These are phyloP conservation scores for Globisporangium okanoganense DNA, from an alignment of 352 stramenopile species.

Conservation along the genomic window DNA sequence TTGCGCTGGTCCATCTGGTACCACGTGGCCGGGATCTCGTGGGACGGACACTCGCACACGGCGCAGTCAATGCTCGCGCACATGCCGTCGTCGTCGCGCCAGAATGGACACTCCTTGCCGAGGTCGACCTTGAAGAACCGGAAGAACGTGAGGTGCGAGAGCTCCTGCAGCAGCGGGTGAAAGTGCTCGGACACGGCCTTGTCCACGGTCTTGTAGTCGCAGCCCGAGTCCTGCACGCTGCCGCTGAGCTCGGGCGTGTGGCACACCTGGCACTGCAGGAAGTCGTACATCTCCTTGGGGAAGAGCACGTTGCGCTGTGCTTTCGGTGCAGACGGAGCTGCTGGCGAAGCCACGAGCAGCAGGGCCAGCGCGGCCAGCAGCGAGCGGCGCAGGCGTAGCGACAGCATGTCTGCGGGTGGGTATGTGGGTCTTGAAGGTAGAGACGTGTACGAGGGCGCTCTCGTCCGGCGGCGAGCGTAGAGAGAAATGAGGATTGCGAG, in stretches of 20 bases:
- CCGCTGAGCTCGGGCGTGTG: slow-evolving; percentile 76
- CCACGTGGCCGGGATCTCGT: slow-evolving; percentile 86
- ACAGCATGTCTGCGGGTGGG: neutral
- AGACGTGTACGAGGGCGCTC: neutral
- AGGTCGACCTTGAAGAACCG: slow-evolving; percentile 93
- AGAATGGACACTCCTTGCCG: slow-evolving; percentile 86
- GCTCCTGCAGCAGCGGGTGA: slow-evolving; percentile 71
- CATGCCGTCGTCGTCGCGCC: slow-evolving; percentile 85
- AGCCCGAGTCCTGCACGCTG: slow-evolving; percentile 80
- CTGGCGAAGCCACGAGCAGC: neutral
- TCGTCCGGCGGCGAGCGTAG: neutral
- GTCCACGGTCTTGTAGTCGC: slow-evolving; percentile 83
- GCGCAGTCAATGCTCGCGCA: slow-evolving; percentile 88
- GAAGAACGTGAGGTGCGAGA: slow-evolving; percentile 87
- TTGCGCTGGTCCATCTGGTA: slow-evolving; percentile 74
- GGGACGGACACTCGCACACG: slow-evolving; percentile 83
- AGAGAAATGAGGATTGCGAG: slow-evolving; percentile 9
- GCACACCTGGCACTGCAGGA: slow-evolving; percentile 77
- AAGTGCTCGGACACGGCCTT: slow-evolving; percentile 80
- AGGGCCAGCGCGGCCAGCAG: slow-evolving; percentile 1
- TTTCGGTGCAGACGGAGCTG: neutral
- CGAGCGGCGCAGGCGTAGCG: slow-evolving; percentile 4
- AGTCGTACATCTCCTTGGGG: slow-evolving; percentile 70
- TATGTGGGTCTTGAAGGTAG: neutral
- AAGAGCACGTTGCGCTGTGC: slow-evolving; percentile 27